Evolutionary conservation across 2,329 filamentous ascomycete genomes (phyloP).

Genomic region (Xylaria sp.): DNA sequence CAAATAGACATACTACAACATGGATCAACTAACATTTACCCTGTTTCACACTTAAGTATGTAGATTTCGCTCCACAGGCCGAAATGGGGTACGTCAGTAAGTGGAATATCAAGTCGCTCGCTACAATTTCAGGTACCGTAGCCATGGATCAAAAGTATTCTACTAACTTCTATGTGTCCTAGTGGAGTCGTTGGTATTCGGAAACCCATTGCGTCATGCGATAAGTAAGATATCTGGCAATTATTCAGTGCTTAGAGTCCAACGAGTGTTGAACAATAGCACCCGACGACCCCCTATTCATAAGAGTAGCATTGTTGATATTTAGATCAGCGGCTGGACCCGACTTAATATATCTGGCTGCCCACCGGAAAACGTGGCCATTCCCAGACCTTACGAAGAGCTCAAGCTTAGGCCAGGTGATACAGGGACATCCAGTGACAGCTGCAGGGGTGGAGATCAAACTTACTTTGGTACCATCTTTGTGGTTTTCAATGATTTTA

Average conservation of each 20-base stretch:
- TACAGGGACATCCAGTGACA: conserved; percentile 1
- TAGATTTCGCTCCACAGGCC: conserved; percentile 20
- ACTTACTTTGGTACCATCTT: conserved; percentile 1
- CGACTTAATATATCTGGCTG: neutral
- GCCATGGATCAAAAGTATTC: neutral
- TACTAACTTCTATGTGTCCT: neutral
- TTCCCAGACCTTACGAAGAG: neutral
- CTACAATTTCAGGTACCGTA: neutral
- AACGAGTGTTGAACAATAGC: neutral
- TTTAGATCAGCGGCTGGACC: neutral
- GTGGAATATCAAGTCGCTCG: neutral
- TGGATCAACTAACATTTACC: neutral
- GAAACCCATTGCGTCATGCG: neutral
- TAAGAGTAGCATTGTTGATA: conserved; percentile 1
- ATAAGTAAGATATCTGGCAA: conserved; percentile 9
- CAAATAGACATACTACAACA: neutral
- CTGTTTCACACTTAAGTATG: conserved; percentile 9
- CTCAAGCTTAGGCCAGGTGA: neutral
- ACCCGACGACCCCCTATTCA: neutral
- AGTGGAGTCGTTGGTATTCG: conserved; percentile 29
- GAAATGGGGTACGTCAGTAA: conserved; percentile 31
- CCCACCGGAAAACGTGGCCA: conserved; percentile 19
- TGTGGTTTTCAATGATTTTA: conserved; percentile 14
- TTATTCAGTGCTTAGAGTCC: neutral
- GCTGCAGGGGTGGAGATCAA: neutral